Base-by-base conservation (phyloP, 768 basidiomycete species). In the Pulveroboletus ravenelii region DNA sequence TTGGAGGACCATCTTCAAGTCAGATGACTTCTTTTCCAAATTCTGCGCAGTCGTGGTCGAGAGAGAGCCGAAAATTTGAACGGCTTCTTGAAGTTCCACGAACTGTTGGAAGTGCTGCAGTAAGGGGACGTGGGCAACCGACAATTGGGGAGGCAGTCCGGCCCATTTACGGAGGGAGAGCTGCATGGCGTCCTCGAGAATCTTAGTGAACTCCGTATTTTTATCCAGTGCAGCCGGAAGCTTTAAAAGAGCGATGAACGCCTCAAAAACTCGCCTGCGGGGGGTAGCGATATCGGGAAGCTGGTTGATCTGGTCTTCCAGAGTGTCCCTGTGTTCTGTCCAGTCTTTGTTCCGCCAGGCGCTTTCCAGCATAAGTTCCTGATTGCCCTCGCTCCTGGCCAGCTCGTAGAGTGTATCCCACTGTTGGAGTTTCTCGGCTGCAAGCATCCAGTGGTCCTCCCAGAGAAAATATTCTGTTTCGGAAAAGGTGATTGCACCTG, bases 401-500 rank as follows among this genome's bases (percentile, higher is more conserved):
- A 99, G 80, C 46, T 99, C 96, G 55, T 89, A 82, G 5, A 99
- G 77, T 18, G 88, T 81, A 52, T 99, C 96, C 96, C 96, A 99
- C 54, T 96, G 89, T 64, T 98, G 96, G 15, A 99, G 74, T 68
- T 99, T 99, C 71, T 95, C 91, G 1, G 93, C 87, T 1, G 93
- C 80, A 8, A 94, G 72, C 52, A 99, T 89, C 95, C 96, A 99
- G 66, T 99, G 96, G 65, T 99, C 96, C 62, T 99, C 96, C 96
- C 96, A 99, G 17, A 99, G 74, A 60, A 89, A 93, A 66, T 94
- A 97, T 67, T 99, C 96, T 2, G 87, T 77, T 67, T 99, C 96
- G 12, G 89, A 87, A 72, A 94, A 98, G 1, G 93, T 84, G 47
- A 96, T 82, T 6, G 79, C 72, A 5, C 92, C 91, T 4, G 80